A percentile compares a stretch with the other conserved stretches of the same genome.
phyloP scores from a whole-genome alignment of 2,329 filamentous ascomycete species.

The Fusarium algeriense region DNA sequence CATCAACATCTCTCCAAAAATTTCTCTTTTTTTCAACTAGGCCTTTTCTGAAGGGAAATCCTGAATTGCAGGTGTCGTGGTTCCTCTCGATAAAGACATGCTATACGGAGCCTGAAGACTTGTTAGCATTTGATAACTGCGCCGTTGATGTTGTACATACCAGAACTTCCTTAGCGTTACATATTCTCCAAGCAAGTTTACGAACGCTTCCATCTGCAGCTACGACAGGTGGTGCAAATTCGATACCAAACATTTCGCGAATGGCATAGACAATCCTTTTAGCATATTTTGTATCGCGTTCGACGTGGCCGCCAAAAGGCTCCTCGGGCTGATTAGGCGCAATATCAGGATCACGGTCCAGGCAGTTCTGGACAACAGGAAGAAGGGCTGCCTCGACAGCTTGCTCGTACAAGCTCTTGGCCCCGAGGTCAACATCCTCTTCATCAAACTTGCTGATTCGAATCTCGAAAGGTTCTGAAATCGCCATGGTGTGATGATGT shows the following conservation, averaged over 20 bases:
- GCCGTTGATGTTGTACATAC: conserved; percentile 64
- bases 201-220: conserved; percentile 90
- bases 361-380: conserved; percentile 88
- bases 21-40: not conserved
- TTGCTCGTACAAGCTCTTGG: conserved; percentile 71
- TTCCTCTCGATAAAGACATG: conserved; percentile 74
- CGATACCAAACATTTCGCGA: conserved; percentile 95
- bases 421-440: conserved; percentile 74
- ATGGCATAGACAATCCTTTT: conserved; percentile 93
- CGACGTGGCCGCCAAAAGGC: conserved; percentile 85
- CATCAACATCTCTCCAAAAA: not conserved
- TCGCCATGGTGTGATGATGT: conserved; percentile 91
- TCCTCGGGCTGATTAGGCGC: conserved; percentile 85
- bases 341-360: conserved; percentile 91
- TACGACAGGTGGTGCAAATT: conserved; percentile 93
- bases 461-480: conserved; percentile 94
- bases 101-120: conserved; percentile 74
- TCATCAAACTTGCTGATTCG: conserved; percentile 83
- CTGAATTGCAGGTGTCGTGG: conserved; percentile 67
- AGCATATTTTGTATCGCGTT: conserved; percentile 89
- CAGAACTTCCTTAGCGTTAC: conserved; percentile 94
- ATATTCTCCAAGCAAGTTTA: conserved; percentile 94
- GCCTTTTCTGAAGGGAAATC: conserved; percentile 52
- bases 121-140: conserved; percentile 7
- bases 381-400: conserved; percentile 83